Percentiles rank a stretch among this genome's conserved stretches.
Conservation (phyloP, 257 asterid species). For the Lithospermum erythrorhizon region DNA sequence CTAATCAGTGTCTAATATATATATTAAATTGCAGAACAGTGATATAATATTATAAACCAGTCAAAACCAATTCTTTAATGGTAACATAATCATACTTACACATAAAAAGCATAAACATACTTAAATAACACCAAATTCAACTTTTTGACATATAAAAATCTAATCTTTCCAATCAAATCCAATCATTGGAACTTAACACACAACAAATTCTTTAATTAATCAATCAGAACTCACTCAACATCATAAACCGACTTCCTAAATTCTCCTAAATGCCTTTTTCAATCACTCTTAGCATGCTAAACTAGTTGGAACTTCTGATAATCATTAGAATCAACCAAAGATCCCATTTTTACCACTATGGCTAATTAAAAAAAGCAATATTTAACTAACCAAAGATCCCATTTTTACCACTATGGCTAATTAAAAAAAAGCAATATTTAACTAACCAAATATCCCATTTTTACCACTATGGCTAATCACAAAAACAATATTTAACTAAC, state of each 20-base stretch:
- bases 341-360: too few relatives aligned
- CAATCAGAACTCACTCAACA: conserved; percentile 21
- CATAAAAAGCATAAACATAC: conserved; percentile 7
- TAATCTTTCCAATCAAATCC: conserved; percentile 29
- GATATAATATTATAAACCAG: conserved; percentile 24
- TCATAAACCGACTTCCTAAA: conserved; percentile 31
- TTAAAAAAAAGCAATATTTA: too few relatives aligned
- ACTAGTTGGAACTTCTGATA: too few relatives aligned
- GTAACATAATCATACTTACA: conserved; percentile 1
- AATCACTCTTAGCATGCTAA: conserved; percentile 2
- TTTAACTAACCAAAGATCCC: conserved; percentile 2
- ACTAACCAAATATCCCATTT: conserved; percentile 2
- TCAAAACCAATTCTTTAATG: conserved; percentile 44
- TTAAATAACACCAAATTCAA: conserved; percentile 32
- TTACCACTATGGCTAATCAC: too few relatives aligned
- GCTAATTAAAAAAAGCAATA: too few relatives aligned
- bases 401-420: too few relatives aligned
- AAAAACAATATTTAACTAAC: background rate
- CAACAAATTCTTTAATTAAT: conserved; percentile 33
- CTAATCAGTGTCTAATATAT: conserved; percentile 3
- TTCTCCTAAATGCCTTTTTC: conserved; percentile 9
- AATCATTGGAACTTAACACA: conserved; percentile 55
- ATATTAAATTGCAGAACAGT: conserved; percentile 24
- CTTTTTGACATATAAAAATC: conserved; percentile 29
- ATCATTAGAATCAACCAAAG: background rate